Percentiles rank a stretch among this genome's conserved stretches.
These are phyloP conservation scores for Hypoxylon lenormandii DNA, from an alignment of 495 filamentous ascomycete genomes.

Conservation along the genomic window DNA sequence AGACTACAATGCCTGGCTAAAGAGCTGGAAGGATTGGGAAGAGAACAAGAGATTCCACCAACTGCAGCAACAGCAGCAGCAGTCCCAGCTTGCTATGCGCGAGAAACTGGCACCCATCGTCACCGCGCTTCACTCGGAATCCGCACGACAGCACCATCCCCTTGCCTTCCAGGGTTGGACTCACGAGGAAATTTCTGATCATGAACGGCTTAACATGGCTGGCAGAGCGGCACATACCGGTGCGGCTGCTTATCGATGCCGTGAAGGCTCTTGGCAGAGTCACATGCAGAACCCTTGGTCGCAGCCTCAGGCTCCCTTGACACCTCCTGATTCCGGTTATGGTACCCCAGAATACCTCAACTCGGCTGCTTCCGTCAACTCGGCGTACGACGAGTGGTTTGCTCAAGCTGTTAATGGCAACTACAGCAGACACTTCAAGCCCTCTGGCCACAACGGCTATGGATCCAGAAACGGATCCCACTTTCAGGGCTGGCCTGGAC, in stretches of 20 bases:
- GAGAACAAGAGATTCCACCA: slow-evolving; percentile 69
- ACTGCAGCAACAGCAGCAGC: slow-evolving; percentile 45
- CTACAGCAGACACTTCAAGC: slow-evolving; percentile 63
- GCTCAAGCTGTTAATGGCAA: slow-evolving; percentile 54
- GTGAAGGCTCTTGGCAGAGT: slow-evolving; percentile 62
- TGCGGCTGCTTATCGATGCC: slow-evolving; percentile 58
- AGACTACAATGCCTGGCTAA: slow-evolving; percentile 84
- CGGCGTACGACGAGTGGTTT: slow-evolving; percentile 63
- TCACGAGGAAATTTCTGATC: slow-evolving; percentile 65
- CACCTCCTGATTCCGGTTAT: slow-evolving; percentile 65
- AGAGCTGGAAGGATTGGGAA: slow-evolving; percentile 85
- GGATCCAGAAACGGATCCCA: slow-evolving; percentile 49
- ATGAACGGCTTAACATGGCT: slow-evolving; percentile 60
- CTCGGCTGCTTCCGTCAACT: slow-evolving; percentile 59
- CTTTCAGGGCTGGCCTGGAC: slow-evolving; percentile 1
- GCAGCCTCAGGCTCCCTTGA: slow-evolving; percentile 57
- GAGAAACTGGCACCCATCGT: slow-evolving; percentile 68
- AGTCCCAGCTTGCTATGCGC: slow-evolving; percentile 54
- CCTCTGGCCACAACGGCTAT: slow-evolving; percentile 50
- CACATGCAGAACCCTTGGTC: slow-evolving; percentile 52
- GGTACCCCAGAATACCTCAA: slow-evolving; percentile 64
- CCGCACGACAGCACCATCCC: slow-evolving; percentile 53
- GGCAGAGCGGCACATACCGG: slow-evolving; percentile 60
- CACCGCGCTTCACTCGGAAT: slow-evolving; percentile 76
- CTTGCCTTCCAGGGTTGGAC: slow-evolving; percentile 63